Base-by-base conservation (phyloP, 2,329 filamentous ascomycete species). In the Pseudogymnoascus sp. region DNA sequence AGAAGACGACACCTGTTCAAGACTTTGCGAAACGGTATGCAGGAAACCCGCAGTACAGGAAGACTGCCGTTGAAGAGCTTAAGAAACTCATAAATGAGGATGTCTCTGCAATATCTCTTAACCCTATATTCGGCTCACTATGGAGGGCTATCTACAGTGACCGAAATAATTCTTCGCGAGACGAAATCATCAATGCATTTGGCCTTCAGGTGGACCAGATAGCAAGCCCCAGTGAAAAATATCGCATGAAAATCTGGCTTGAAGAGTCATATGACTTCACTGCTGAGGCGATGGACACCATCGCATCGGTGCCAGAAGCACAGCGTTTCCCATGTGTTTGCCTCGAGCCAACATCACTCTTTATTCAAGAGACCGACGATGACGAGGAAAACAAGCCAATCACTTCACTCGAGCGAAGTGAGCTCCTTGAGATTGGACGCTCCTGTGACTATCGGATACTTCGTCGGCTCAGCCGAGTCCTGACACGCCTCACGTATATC, bases 81-180 rank as follows among this genome's bases (percentile, higher is more conserved):
- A 67, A 66, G 12, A 72, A 72, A 4, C 78, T 82, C 38, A 80
- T 82, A 29, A 66, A 73, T 4, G 67, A 73, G 6, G 77, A 81
- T 60, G 75, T 80, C 1, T 66, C 72, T 0, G 73, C 75, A 1
- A 75, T 83, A 29, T 71, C 80, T 0, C 67, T 80, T 7, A 82
- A 82, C 62, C 78, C 80, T 0, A 74, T 82, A 0, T 82, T 82
- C 59, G 79, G 79, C 4, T 73, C 71, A 6, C 73, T 82, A 2
- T 82, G 80, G 79, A 73, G 79, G 6, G 72, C 76, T 0, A 74
- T 81, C 3, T 81, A 78, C 69, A 79, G 74, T 52, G 79, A 82
- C 66, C 73, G 78, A 3, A 64, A 66, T 66, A 55, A 33, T 12
- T 10, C 26, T 55, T n/a, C 2, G 2, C 26, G 49, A 12, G 29